Evolutionary conservation across 805 yeast species (phyloP), one percentile per base, ranked within the genome.

Genomic region (Teunomyces lycoperdinae): DNA sequence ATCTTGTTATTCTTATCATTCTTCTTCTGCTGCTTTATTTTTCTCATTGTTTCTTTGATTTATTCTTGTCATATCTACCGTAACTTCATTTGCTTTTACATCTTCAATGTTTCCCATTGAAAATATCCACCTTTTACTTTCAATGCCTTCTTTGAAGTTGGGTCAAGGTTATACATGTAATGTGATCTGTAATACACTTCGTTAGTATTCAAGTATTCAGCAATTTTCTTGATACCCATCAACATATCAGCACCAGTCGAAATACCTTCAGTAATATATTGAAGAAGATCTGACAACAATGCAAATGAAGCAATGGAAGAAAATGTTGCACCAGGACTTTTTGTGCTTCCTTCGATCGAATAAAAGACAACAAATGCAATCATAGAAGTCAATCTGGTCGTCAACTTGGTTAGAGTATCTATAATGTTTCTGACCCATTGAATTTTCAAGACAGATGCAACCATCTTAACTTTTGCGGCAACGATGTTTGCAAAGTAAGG

Each of bases 71-170:
- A 24, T 24, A 5, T 30, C 32, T 9, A 38, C 24, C 6, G 24
- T 20, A 20, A 20, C 33, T 30, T 38, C 45, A 11, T 35, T 28
- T 7, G 20, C 48, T 9, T 47, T 42, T 2, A 40, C 26, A 8
- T 49, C 13, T 11, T 38, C 55, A 50, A 49, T 13, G 53, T 50
- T 36, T 65, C 70, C 72, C 72, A 67, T 45, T 58, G 58, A 48
- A 67, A 66, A 9, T 49, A 29, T 9, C 67, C 70, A 47, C 62
- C 40, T 0, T 45, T 41, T 14, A 66, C 49, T 42, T 51, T 51
- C 31, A 66, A 54, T 8, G 73, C 56, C 20, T 4, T 20, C 9
- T 13, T 11, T 10, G 13, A 24, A 40, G 14, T 34, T 38, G 17
- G 27, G n/a, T 48, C 49, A n/a, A 14, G 33, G 11, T 11, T 28